Conservation (phyloP, 306 rosid species). For the Trifolium pratense region DNA sequence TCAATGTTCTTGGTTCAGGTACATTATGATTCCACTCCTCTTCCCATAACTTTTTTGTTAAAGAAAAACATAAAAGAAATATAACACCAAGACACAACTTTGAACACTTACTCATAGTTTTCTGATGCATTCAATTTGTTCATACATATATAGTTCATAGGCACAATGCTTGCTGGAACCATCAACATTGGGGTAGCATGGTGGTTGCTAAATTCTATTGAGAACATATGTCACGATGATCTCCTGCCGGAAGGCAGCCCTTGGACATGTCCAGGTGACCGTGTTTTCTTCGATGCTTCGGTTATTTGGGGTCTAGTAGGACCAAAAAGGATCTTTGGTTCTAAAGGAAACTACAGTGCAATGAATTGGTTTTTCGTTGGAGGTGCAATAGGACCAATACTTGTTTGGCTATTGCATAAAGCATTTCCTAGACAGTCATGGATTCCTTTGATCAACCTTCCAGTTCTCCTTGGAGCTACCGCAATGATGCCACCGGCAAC, state of each 20-base stretch:
- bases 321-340: slow-evolving; percentile 71
- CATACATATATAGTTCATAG: slow-evolving; percentile 62
- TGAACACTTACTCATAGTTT: slow-evolving; percentile 4
- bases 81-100: background rate
- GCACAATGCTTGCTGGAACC: slow-evolving; percentile 85
- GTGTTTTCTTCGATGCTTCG: slow-evolving; percentile 85
- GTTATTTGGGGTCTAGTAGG: slow-evolving; percentile 91
- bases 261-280: slow-evolving; percentile 81
- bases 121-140: slow-evolving; percentile 28
- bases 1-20: slow-evolving; percentile 92
- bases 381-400: slow-evolving; percentile 73
- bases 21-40: slow-evolving; percentile 15
- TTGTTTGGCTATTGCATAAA: slow-evolving; percentile 74
- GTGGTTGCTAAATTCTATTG: slow-evolving; percentile 70
- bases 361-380: slow-evolving; percentile 90
- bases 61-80: slow-evolving; percentile 16
- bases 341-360: slow-evolving; percentile 63
- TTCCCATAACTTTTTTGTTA: slow-evolving; percentile 11
- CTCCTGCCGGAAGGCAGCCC: slow-evolving; percentile 68
- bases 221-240: slow-evolving; percentile 63
- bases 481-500: slow-evolving; percentile 81
- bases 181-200: slow-evolving; percentile 74
- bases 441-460: slow-evolving; percentile 84
- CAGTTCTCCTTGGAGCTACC: slow-evolving; percentile 83
- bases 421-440: slow-evolving; percentile 73